Evolutionary conservation across 257 asterid species (phyloP).

Genomic region (Haberlea rhodopensis): DNA sequence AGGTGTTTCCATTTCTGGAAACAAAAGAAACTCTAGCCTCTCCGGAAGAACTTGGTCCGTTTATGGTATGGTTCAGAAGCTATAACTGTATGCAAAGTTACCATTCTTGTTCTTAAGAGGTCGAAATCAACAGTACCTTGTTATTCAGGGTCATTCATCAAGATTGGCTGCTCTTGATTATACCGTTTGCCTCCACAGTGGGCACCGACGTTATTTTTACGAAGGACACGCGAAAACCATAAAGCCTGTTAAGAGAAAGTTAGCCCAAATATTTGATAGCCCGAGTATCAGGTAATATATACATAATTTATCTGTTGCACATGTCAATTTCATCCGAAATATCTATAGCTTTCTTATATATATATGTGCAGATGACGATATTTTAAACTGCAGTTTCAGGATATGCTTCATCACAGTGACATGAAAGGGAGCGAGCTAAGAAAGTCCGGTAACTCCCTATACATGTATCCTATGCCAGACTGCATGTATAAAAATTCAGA

Average conservation of each 20-base stretch:
- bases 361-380: conserved; percentile 60
- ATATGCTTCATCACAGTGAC: conserved; percentile 86
- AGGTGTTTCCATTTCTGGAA: conserved; percentile 83
- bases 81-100: neutral
- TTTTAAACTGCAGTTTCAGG: conserved; percentile 69
- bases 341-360: neutral
- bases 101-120: neutral
- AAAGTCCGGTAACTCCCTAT: conserved; percentile 73
- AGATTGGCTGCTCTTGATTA: conserved; percentile 97
- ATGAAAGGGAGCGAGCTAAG: conserved; percentile 72
- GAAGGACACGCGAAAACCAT: conserved; percentile 89
- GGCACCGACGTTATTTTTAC: conserved; percentile 84
- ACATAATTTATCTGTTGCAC: neutral
- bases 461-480: conserved; percentile 91
- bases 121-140: conserved; percentile 5
- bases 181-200: conserved; percentile 95
- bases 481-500: conserved; percentile 81
- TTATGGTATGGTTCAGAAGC: conserved; percentile 43
- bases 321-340: neutral
- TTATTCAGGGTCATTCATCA: conserved; percentile 82
- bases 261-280: conserved; percentile 74
- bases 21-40: conserved; percentile 81
- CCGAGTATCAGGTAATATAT: conserved; percentile 66
- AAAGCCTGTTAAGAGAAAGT: conserved; percentile 89
- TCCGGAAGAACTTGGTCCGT: conserved; percentile 75